Evolutionary conservation across 1,139 yeast genomes (phyloP).

Genomic region (Kodamaea ohmeri): DNA sequence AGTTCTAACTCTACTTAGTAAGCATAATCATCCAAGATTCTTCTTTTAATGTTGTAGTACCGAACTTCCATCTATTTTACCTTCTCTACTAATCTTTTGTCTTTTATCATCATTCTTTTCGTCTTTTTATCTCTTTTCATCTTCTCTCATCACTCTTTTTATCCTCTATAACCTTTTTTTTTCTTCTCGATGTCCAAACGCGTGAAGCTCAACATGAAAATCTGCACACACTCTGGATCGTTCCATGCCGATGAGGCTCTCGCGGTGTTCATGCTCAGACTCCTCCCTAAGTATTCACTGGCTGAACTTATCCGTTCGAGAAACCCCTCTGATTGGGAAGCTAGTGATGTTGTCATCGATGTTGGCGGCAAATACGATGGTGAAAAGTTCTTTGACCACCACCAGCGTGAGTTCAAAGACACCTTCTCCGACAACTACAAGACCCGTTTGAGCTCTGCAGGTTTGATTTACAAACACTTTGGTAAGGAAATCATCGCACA

Average conservation of each 20-base stretch:
- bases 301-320: constrained; percentile 80
- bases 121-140: no score
- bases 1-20: no score
- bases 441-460: constrained; percentile 92
- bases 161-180: no score
- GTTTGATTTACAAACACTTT: constrained; percentile 87
- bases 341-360: constrained; percentile 89
- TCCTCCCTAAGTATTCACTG: constrained; percentile 65
- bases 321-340: constrained; percentile 77
- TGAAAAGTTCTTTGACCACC: constrained; percentile 87
- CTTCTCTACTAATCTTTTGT: no score
- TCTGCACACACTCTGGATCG: constrained; percentile 92
- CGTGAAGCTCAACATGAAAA: constrained; percentile 21
- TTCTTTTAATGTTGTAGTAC: no score
- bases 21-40: no score
- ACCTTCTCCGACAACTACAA: constrained; percentile 34
- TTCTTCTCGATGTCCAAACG: constrained; percentile 4
- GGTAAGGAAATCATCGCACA: constrained; percentile 74
- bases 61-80: no score
- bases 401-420: constrained; percentile 65
- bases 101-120: no score
- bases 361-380: constrained; percentile 95
- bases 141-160: no score
- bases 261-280: constrained; percentile 82
- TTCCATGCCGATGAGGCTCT: constrained; percentile 98